These are phyloP conservation scores for Agaricus sinodeliciosus DNA, from an alignment of 768 basidiomycete species.

Conservation along the genomic window DNA sequence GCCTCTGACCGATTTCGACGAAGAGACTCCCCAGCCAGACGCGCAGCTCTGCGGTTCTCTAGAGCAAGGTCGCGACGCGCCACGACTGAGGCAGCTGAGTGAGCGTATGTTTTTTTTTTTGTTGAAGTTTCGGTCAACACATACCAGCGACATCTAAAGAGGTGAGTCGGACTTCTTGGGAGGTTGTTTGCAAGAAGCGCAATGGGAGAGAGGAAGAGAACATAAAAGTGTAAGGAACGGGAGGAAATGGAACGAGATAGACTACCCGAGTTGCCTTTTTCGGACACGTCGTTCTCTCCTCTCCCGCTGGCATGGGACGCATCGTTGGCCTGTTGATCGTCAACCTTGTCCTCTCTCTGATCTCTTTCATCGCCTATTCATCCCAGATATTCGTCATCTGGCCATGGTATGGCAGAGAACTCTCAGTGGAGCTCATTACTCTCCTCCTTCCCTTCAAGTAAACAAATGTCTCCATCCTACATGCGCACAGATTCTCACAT, in stretches of 20 bases:
- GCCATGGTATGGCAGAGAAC: constrained; percentile 84
- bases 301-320: constrained; percentile 2
- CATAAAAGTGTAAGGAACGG: not conserved
- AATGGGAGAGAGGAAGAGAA: not conserved
- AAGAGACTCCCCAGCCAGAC: constrained; percentile 16
- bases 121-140: not conserved
- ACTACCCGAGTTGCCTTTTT: constrained; percentile 6
- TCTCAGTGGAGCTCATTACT: constrained; percentile 67
- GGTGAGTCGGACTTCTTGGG: not conserved
- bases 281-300: not conserved
- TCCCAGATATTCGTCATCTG: constrained; percentile 84
- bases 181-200: not conserved
- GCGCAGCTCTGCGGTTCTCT: constrained; percentile 14
- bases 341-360: constrained; percentile 61
- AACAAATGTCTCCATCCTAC: not conserved
- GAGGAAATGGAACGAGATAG: not conserved
- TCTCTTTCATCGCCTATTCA: constrained; percentile 84
- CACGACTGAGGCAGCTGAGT: not conserved
- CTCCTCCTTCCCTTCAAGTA: constrained; percentile 92
- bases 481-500: constrained; percentile 9
- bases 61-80: constrained; percentile 2
- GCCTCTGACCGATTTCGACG: not conserved
- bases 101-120: not conserved
- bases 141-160: not conserved
- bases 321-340: constrained; percentile 53